Evolutionary conservation across 768 basidiomycete genomes (phyloP).

Genomic region (Russula vinacea): DNA sequence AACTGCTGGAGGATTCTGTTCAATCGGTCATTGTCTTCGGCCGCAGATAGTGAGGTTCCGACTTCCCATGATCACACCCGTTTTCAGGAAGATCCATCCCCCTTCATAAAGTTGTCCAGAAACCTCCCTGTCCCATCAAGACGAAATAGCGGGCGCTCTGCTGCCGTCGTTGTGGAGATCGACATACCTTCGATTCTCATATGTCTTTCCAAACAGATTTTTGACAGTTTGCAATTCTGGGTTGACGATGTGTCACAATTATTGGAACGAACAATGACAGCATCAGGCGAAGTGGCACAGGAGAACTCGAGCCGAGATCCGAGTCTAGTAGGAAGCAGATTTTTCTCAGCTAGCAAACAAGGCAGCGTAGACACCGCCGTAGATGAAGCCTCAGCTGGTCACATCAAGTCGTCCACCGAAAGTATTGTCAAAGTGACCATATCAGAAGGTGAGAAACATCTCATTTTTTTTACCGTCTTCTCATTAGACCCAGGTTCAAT

Average conservation of each 20-base stretch:
- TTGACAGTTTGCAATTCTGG: slow-evolving; percentile 84
- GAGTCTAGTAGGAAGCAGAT: slow-evolving; percentile 77
- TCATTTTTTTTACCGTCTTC: background rate
- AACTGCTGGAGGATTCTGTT: slow-evolving; percentile 48
- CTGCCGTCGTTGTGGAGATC: slow-evolving; percentile 32
- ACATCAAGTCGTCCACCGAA: slow-evolving; percentile 37
- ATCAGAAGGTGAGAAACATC: slow-evolving; percentile 36
- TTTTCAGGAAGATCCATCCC: slow-evolving; percentile 15
- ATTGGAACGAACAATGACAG: slow-evolving; percentile 45
- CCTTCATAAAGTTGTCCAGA: slow-evolving; percentile 1
- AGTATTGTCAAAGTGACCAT: slow-evolving; percentile 50
- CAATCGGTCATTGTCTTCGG: slow-evolving; percentile 44
- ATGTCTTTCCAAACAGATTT: slow-evolving; percentile 55
- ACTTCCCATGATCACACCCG: slow-evolving; percentile 17
- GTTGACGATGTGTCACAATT: slow-evolving; percentile 83
- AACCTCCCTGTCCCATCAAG: background rate
- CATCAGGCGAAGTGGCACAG: slow-evolving; percentile 33
- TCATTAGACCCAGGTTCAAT: slow-evolving; percentile 37
- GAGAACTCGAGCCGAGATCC: slow-evolving; percentile 49
- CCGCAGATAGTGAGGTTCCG: slow-evolving; percentile 10
- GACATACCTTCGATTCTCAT: slow-evolving; percentile 63
- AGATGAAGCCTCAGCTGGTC: slow-evolving; percentile 35
- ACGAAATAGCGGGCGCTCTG: slow-evolving; percentile 18
- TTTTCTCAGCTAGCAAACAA: slow-evolving; percentile 50
- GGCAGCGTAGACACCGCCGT: slow-evolving; percentile 41